phyloP scores from a whole-genome alignment of 345 rosid species.

The Syzygium aqueum region DNA sequence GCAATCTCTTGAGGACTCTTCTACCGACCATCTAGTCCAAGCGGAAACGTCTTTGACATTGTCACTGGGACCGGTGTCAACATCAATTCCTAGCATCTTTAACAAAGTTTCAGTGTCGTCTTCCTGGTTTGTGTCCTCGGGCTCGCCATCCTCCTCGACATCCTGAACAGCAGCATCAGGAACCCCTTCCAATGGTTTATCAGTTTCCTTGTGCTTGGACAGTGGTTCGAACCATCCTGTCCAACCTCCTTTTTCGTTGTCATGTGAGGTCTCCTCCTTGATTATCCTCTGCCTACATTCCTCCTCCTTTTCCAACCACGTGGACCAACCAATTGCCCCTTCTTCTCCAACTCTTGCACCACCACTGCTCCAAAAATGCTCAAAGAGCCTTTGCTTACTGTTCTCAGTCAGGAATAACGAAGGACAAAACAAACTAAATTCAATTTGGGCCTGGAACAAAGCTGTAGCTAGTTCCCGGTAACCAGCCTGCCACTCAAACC shows the following conservation, averaged over 20 bases:
- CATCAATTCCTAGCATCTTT: slow-evolving; percentile 73
- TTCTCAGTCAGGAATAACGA: slow-evolving; percentile 58
- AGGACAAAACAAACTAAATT: slow-evolving; percentile 80
- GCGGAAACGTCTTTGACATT: slow-evolving; percentile 72
- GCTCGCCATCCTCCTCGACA: slow-evolving; percentile 30
- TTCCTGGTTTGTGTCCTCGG: slow-evolving; percentile 47
- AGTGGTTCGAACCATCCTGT: slow-evolving; percentile 87
- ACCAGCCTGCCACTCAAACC: slow-evolving; percentile 97
- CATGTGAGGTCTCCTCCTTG: slow-evolving; percentile 48
- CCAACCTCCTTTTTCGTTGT: slow-evolving; percentile 84
- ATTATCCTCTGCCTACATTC: slow-evolving; percentile 63
- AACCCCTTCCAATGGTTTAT: slow-evolving; percentile 23
- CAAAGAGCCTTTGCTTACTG: slow-evolving; percentile 80
- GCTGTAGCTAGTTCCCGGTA: slow-evolving; percentile 84
- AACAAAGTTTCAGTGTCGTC: slow-evolving; percentile 82
- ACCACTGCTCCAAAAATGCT: slow-evolving; percentile 86
- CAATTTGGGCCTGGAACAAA: slow-evolving; percentile 89
- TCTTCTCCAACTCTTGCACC: slow-evolving; percentile 93
- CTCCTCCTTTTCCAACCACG: slow-evolving; percentile 95
- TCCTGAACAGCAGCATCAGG: slow-evolving; percentile 4
- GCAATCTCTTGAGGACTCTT: slow-evolving; percentile 68
- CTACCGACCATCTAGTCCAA: slow-evolving; percentile 86
- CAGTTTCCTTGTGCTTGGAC: slow-evolving; percentile 30
- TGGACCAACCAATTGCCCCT: slow-evolving; percentile 86
- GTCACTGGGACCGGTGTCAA: slow-evolving; percentile 42